phyloP scores from a whole-genome alignment of 306 rosid species.

The Lotus japonicus region DNA sequence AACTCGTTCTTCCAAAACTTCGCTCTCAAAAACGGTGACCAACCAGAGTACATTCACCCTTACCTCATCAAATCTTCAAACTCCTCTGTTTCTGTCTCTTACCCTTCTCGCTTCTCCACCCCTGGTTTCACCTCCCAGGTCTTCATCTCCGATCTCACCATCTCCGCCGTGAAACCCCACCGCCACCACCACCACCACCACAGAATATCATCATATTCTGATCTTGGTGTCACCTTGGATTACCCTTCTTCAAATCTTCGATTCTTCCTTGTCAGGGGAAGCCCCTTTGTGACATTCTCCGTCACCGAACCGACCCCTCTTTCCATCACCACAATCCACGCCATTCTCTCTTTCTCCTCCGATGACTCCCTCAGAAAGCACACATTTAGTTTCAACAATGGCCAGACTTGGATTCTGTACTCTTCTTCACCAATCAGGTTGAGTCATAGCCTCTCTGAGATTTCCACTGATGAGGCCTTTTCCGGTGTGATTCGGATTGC shows the following conservation, averaged over 20 bases:
- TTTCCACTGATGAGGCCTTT: constrained; percentile 41
- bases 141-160: constrained; percentile 55
- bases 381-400: constrained; percentile 59
- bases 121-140: constrained; percentile 42
- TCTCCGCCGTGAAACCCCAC: no score
- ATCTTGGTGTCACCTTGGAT: constrained; percentile 71
- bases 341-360: constrained; percentile 52
- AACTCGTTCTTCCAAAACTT: constrained; percentile 84
- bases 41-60: constrained; percentile 76
- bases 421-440: constrained; percentile 53
- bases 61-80: constrained; percentile 53
- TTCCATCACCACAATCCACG: constrained; percentile 61
- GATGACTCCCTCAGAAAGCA: constrained; percentile 41
- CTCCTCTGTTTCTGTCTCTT: constrained; percentile 50
- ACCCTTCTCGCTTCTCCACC: constrained; percentile 44
- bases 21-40: constrained; percentile 64
- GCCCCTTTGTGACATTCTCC: constrained; percentile 59
- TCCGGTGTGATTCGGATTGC: constrained; percentile 70
- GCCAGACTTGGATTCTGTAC: constrained; percentile 82
- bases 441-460: constrained; percentile 21
- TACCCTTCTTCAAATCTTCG: constrained; percentile 59
- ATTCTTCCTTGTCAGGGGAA: constrained; percentile 77
- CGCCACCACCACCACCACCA: no score
- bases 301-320: constrained; percentile 35
- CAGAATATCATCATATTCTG: constrained; percentile 50